A percentile compares a stretch with the other conserved stretches of the same genome.
Conservation (phyloP, 1,284 basidiomycete species). For the Serendipita sp. region DNA sequence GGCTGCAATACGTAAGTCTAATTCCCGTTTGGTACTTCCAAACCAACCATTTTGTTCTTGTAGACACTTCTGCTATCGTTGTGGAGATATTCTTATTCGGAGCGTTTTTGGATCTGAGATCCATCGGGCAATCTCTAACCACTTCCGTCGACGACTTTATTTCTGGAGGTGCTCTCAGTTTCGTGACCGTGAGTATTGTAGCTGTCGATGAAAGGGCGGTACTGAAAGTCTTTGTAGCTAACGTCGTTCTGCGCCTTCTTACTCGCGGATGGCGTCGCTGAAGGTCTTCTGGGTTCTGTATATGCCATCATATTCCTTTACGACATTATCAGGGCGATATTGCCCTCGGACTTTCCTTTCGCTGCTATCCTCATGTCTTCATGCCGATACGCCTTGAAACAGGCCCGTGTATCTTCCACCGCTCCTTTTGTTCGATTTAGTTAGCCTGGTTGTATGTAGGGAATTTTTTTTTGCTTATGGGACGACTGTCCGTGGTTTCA, state of each 20-base stretch:
- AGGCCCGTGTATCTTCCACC: neutral
- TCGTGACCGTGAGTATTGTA: neutral
- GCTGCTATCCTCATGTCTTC: neutral
- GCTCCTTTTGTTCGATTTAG: neutral
- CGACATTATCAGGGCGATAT: neutral
- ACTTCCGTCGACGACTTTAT: neutral
- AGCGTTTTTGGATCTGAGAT: conserved; percentile 6
- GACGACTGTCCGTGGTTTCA: neutral
- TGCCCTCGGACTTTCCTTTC: neutral
- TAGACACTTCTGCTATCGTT: conserved; percentile 4
- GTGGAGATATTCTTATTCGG: conserved; percentile 5
- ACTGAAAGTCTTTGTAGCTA: neutral
- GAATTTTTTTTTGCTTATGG: neutral
- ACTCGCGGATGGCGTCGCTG: neutral
- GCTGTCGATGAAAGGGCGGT: neutral
- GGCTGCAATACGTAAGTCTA: conserved; percentile 1
- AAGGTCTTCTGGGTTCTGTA: neutral
- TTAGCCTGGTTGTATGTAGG: conserved; percentile 1
- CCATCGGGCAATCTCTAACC: conserved; percentile 4
- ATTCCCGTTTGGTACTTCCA: neutral
- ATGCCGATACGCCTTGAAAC: neutral
- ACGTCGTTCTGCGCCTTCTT: neutral
- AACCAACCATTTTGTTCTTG: neutral
- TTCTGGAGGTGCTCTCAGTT: conserved; percentile 6
- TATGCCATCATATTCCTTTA: neutral